These are phyloP conservation scores for Tephrocybe sp. DNA, from an alignment of 768 basidiomycete genomes.

Conservation along the genomic window DNA sequence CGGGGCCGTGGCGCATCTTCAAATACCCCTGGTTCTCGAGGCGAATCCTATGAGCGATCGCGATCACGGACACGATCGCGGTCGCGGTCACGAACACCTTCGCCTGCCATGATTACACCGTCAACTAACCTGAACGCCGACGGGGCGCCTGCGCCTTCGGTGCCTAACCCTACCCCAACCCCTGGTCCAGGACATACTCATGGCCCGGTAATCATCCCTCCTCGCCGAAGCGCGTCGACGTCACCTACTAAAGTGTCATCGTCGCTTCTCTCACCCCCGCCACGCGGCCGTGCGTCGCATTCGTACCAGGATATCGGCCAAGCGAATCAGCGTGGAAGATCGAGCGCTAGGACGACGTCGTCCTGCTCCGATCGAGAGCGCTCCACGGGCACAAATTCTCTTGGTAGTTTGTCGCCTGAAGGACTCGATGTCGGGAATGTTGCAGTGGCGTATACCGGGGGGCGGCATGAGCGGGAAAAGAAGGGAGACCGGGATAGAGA, in stretches of 20 bases:
- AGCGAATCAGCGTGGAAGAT: conserved; percentile 44
- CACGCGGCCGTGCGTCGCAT: conserved; percentile 24
- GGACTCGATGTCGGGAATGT: conserved; percentile 19
- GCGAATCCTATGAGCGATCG: conserved; percentile 7
- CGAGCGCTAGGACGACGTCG: conserved; percentile 51
- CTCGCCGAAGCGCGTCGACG: conserved; percentile 19
- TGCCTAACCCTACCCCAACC: conserved; percentile 7
- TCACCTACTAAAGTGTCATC: conserved; percentile 13
- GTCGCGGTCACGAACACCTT: conserved; percentile 46
- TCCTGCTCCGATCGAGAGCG: conserved; percentile 51
- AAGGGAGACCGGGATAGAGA: conserved; percentile 16
- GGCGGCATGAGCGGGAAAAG: conserved; percentile 29
- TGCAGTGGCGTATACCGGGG: conserved; percentile 27
- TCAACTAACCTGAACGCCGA: conserved; percentile 15
- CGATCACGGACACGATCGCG: conserved; percentile 35
- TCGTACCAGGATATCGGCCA: conserved; percentile 18
- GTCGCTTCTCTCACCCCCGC: conserved; percentile 26
- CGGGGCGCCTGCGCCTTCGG: not conserved
- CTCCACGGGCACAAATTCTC: conserved; percentile 19
- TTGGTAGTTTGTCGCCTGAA: conserved; percentile 28
- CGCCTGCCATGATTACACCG: conserved; percentile 31
- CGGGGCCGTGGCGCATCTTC: conserved; percentile 16
- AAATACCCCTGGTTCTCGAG: not conserved
- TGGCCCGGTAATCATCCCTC: conserved; percentile 15
- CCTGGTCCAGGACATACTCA: conserved; percentile 17